phyloP scores from a whole-genome alignment of 306 rosid species.

The Cucurbita maxima region DNA sequence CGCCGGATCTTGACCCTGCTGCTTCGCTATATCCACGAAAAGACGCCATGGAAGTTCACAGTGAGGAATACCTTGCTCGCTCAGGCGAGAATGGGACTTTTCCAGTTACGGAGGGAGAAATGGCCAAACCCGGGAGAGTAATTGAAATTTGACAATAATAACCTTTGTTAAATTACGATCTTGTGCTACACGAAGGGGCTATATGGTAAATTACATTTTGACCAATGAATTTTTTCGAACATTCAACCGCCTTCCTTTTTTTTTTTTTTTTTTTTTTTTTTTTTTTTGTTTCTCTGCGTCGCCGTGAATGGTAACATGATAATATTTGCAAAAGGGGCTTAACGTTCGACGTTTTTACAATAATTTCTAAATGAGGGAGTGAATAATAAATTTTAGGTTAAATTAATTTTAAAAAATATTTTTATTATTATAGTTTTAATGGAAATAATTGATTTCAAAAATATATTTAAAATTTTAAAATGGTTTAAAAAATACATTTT shows the following conservation, averaged over 20 bases:
- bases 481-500: too few species aligned
- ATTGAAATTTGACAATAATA: neutral
- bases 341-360: neutral
- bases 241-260: neutral
- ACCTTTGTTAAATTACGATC: neutral
- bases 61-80: neutral
- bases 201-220: neutral
- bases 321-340: neutral
- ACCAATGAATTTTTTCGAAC: neutral
- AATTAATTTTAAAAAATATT: too few species aligned
- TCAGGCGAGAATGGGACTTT: neutral
- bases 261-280: neutral
- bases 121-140: neutral
- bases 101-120: neutral
- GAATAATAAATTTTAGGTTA: too few species aligned
- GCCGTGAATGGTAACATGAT: neutral
- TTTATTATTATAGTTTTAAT: too few species aligned
- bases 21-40: constrained; percentile 37
- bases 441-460: too few species aligned
- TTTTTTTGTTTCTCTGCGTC: neutral
- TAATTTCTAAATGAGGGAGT: too few species aligned
- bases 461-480: too few species aligned
- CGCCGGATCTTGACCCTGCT: constrained; percentile 45
- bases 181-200: neutral
- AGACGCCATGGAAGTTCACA: constrained; percentile 34